Evolutionary conservation across 2,329 filamentous ascomycete species (phyloP), one percentile per base, ranked within the genome.

Genomic region (Cercospora citrullina): DNA sequence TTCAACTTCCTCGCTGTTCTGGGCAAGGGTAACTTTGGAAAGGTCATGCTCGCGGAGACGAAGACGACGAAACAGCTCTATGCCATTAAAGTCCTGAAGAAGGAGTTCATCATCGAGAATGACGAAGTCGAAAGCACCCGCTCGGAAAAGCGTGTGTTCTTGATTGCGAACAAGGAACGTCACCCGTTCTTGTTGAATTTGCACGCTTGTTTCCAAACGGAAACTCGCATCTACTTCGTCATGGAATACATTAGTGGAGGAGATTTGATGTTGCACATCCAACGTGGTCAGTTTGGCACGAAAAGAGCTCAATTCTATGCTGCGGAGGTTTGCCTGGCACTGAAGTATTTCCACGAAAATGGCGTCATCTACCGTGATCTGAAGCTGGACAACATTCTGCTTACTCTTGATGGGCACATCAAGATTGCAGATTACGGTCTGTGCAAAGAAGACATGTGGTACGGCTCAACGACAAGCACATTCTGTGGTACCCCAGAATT

Each of bases 391-490:
- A 92, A 99, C 79, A 99, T 99, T 77, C 86, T 99, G 58, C 84
- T 99, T 76, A 96, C 93, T 1, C 85, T 97, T 57, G 95, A 99
- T 77, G 95, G 95, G 28, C 95, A 99, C 80, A 96, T 99, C 84
- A 98, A 98, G 86, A 93, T 99, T 84, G 95, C 88, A 63, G 95
- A 99, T 86, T 99, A 97, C 79, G 95, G 95, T 87, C 87, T 99
- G 60, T 99, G 96, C 84, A 99, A 99, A 82, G 95, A 99, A 79
- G 94, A 99, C 75, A 99, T 99, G 95, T 99, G 94, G 94, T 99
- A 96, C 78, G 93, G 93, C 53, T 94, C 92, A 65, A 97, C 92
- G 2, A 99, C 95, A 0, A 94, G 94, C 82, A 99, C 95, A 7
- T 99, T 99, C 84, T 99, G 95, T 79, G 95, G 95, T 80, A 99